Evolutionary conservation across 768 basidiomycete genomes (phyloP), one percentile per base, ranked within the genome.

Genomic region (Floccularia luteovirens): DNA sequence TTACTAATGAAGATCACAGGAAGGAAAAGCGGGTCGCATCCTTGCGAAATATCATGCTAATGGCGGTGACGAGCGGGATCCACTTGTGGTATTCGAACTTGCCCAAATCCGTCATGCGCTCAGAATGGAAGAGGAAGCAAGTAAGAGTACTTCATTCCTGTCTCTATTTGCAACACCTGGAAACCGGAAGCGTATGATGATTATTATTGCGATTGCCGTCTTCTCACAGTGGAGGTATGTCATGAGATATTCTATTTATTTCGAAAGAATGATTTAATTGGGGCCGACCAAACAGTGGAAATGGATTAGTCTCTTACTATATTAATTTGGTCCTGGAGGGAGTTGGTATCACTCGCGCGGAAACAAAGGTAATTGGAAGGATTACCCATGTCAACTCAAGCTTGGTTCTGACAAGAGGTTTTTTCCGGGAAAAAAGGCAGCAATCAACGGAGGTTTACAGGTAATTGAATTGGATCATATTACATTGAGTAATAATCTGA

Each of bases 181-280:
- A 2, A 89, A 88, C 54, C 63, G 75, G 23, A 76, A 71, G 48
- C 70, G 86, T 3, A 76, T 87, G 75, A 60, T 68, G 34, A 69
- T 86, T 37, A 74, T 88, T 44, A 60, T 86, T 43, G 76, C 69
- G 1, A 71, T 87, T 32, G 79, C 77, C 4, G 51, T 82, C 17
- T 86, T 82, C 56, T 79, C 79, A 0, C 86, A 89, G 45, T 87
- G 82, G 85, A 79, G 76, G 75, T 77, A 39, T 31, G 63, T 39
- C 2, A 19, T 17, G 2, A 41, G 19, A 28, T 21, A 22, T 31
- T 19, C 3, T 4, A 21, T 36, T 20, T 24, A 8, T 5, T 7
- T 7, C 10, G 8, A 8, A 37, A 8, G 5, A 17, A 8, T n/a
- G 36, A 21, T 16, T 11, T 16, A 13, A 12, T 24, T 16, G 35